Percentiles rank a stretch among this genome's conserved stretches.
phyloP scores from a whole-genome alignment of 306 rosid species.

The Pyrus communis region DNA sequence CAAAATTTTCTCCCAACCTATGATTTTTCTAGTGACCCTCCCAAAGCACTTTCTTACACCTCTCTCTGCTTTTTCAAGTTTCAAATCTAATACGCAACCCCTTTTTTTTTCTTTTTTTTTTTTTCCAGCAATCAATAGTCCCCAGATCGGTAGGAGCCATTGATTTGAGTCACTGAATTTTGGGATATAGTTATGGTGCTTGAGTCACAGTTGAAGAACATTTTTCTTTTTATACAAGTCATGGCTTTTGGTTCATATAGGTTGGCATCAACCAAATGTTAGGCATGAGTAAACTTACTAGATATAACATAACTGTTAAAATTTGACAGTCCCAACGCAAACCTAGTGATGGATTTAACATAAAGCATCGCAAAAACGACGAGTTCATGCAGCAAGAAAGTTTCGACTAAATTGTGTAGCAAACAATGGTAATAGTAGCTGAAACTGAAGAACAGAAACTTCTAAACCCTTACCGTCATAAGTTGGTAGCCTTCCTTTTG shows the following conservation, averaged over 20 bases:
- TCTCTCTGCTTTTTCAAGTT: neutral
- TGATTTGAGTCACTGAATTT: neutral
- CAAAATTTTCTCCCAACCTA: neutral
- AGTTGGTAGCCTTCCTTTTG: neutral
- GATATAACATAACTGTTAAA: neutral
- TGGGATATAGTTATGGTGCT: neutral
- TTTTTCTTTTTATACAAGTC: neutral
- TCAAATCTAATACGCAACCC: neutral
- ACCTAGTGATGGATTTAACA: neutral
- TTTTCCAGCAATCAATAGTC: neutral
- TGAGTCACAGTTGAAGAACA: neutral
- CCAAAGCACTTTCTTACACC: neutral
- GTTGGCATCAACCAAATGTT: slow-evolving; percentile 1
- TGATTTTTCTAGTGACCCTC: neutral
- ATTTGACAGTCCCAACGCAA: neutral
- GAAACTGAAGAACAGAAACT: neutral
- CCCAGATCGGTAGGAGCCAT: neutral
- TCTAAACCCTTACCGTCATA: slow-evolving; percentile 1
- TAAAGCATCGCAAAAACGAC: neutral
- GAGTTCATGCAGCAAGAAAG: neutral
- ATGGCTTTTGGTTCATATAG: neutral
- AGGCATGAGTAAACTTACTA: neutral
- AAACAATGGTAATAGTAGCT: neutral
- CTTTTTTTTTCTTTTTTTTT: neutral
- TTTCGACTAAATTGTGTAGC: neutral